A percentile compares a stretch with the other conserved stretches of the same genome.
Conservation (phyloP, 1,284 basidiomycete genomes). For the Trichosporon faecale region DNA sequence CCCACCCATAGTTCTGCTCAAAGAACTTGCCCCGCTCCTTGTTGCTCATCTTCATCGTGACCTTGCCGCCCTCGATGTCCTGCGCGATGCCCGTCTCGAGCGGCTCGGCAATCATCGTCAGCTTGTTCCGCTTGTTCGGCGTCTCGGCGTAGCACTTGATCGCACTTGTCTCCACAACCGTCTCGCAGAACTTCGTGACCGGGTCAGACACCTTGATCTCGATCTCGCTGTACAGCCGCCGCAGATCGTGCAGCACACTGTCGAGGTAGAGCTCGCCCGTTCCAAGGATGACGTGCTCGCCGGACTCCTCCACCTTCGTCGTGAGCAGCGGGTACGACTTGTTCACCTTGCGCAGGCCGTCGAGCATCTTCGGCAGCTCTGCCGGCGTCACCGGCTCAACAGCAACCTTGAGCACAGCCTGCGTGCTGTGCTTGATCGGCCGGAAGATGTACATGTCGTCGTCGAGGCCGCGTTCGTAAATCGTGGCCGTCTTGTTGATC, state of each 20-base stretch:
- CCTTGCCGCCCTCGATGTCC: slow-evolving; percentile 85
- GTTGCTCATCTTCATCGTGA: slow-evolving; percentile 86
- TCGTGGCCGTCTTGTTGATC: slow-evolving; percentile 91
- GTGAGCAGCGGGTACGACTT: slow-evolving; percentile 92
- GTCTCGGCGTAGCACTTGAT: slow-evolving; percentile 98
- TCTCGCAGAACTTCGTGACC: slow-evolving; percentile 97
- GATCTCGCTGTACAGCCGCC: slow-evolving; percentile 90
- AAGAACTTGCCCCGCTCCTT: slow-evolving; percentile 93
- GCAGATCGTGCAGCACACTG: slow-evolving; percentile 92
- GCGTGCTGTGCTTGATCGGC: slow-evolving; percentile 92
- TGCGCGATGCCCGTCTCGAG: slow-evolving; percentile 89
- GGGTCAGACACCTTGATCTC: slow-evolving; percentile 99
- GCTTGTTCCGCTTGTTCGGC: slow-evolving; percentile 98
- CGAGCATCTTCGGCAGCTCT: slow-evolving; percentile 97
- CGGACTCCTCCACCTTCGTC: slow-evolving; percentile 97
- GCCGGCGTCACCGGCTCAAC: slow-evolving; percentile 97
- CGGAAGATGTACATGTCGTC: slow-evolving; percentile 86
- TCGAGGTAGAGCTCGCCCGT: slow-evolving; percentile 97
- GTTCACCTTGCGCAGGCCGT: slow-evolving; percentile 93
- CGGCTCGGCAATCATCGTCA: slow-evolving; percentile 97
- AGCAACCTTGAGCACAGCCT: slow-evolving; percentile 96
- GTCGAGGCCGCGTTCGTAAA: slow-evolving; percentile 68
- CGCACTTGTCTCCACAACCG: slow-evolving; percentile 95
- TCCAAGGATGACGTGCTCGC: slow-evolving; percentile 94
- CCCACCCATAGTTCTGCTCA: slow-evolving; percentile 96